Base-by-base conservation (phyloP, 306 rosid genomes). In the Vigna mungo region DNA sequence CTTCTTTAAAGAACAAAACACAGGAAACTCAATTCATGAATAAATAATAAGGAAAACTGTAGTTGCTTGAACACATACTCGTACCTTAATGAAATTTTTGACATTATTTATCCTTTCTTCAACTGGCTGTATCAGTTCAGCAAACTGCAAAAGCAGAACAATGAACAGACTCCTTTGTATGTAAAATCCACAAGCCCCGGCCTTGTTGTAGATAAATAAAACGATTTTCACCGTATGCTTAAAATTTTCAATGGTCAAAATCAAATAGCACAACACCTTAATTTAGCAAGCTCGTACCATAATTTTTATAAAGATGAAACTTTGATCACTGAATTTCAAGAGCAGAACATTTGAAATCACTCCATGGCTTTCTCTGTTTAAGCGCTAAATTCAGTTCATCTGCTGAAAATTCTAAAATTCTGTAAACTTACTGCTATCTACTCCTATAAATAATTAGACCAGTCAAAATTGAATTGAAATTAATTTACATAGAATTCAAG, bases 91-190 rank as follows among this genome's bases (percentile, higher is more conserved):
- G 87, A 86, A 95, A 66, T 83, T 67, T 64, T 87, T 70, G 54
- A 95, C 91, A 79, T 87, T 89, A 17, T 37, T 82, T 46, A 85
- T 91, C 72, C 99, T 87, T 49, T 85, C 88, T 82, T 90, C 96
- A 65, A 92, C 74, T 75, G 96, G 89, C 76, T 92, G 92, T 80
- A 95, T 90, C 68, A 95, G 74, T 81, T 90, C 98, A 59, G 88
- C 73, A 68, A 80, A 90, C 98, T 95, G 92, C 83, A 78, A 81
- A 69, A 68, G 10, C 63, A 30, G 60, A 41, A 74, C 2, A 10
- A 10, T 25, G 37, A 44, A 46, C 32, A 3, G 48, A 75, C 60
- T 61, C 54, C 32, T 47, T 44, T 52, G 14, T n/a, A 9, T 2
- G 9, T 71, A 75, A 75, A 71, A n/a, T 30, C 68, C 65, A 56